Evolutionary conservation across 2,329 filamentous ascomycete genomes (phyloP).

Genomic region (Zymoseptoria pseudotritici): DNA sequence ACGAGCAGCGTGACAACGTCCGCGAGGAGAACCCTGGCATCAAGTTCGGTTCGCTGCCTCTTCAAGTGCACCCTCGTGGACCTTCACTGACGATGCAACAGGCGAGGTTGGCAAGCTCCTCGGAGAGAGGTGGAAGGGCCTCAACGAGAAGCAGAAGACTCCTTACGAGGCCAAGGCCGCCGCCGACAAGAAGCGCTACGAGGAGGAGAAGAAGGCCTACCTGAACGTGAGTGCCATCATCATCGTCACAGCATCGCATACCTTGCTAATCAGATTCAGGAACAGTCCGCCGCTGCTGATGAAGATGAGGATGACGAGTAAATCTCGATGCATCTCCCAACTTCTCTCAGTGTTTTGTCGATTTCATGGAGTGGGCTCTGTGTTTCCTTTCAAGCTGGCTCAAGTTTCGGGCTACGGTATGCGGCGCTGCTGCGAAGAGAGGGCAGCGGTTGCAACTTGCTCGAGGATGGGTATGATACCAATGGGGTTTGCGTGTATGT

Average conservation of each 20-base stretch:
- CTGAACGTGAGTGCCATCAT: constrained; percentile 54
- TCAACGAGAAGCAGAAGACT: constrained; percentile 83
- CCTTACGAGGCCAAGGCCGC: constrained; percentile 97
- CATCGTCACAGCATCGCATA: background rate
- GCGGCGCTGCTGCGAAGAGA: constrained; percentile 8
- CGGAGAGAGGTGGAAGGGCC: constrained; percentile 96
- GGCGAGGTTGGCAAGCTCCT: constrained; percentile 97
- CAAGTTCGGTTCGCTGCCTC: constrained; percentile 65
- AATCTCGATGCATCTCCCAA: constrained; percentile 1
- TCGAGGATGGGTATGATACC: constrained; percentile 17
- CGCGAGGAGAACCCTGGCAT: constrained; percentile 97
- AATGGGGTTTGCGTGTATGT: constrained; percentile 7
- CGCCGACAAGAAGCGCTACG: constrained; percentile 97
- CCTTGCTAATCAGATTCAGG: constrained; percentile 20
- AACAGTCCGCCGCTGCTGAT: constrained; percentile 17
- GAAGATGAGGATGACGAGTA: constrained; percentile 34
- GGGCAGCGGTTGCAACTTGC: constrained; percentile 13
- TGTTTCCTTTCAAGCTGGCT: constrained; percentile 4
- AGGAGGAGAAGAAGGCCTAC: constrained; percentile 94
- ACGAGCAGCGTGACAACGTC: constrained; percentile 96
- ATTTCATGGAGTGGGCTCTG: constrained; percentile 2
- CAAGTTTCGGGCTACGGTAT: constrained; percentile 5
- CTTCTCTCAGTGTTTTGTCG: constrained; percentile 2
- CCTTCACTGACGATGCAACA: constrained; percentile 29
- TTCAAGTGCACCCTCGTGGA: background rate